Evolutionary conservation across 2,329 filamentous ascomycete genomes (phyloP), one percentile per base, ranked within the genome.

Genomic region (Plenodomus biglobosus): DNA sequence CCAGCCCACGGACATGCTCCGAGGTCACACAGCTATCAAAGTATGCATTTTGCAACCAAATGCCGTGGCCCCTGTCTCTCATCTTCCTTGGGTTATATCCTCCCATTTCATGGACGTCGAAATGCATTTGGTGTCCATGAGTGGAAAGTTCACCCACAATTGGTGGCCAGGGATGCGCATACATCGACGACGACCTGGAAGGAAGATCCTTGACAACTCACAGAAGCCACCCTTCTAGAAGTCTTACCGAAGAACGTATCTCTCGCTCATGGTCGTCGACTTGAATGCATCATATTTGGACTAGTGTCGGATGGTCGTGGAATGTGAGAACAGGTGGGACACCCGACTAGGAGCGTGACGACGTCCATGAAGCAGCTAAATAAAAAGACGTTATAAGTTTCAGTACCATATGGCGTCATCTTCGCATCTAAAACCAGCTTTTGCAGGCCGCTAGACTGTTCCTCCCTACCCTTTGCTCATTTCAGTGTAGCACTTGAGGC

Each of bases 261-360:
- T 17, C 18, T n/a, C 13, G 6, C n/a, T 18, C 22, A 24, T 24
- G 19, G 20, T 8, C 18, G n/a, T n/a, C 17, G 42, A 45, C n/a
- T 54, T 42, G 40, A 38, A 41, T 36, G 20, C 38, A 42, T 40
- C 42, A 40, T 15, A 15, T 32, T 48, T 50, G 44, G 47, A 44
- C 44, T 62, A 61, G 52, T 50, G 51, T 39, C 43, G 41, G 39
- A 24, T 44, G 36, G 38, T 11, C 27, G 46, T 50, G 49, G 43
- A 56, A 32, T 32, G 27, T 32, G 27, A 52, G 56, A 58, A 62
- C 56, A 39, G 48, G 59, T 61, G 59, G 59, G 54, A 59, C 55
- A 36, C 35, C 40, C 38, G 38, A 42, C 54, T 56, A 48, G 55
- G 44, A 44, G 56, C 47, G 44, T 42, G 48, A 54, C 48, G n/a